Conservation (phyloP, 345 rosid genomes). For the Erucastrum elatum region DNA sequence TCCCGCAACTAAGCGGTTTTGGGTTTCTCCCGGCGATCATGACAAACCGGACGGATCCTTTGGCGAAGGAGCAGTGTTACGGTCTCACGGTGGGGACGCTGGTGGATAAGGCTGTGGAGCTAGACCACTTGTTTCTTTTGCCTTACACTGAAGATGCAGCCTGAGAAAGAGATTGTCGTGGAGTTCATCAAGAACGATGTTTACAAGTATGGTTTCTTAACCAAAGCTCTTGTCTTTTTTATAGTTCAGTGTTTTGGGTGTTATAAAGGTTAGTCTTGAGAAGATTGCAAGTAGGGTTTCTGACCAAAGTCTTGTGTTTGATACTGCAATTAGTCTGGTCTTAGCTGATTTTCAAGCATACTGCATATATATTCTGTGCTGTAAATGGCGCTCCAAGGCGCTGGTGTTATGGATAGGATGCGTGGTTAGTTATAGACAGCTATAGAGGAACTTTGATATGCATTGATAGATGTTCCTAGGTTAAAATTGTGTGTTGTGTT, state of each 20-base stretch:
- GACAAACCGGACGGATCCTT: constrained; percentile 89
- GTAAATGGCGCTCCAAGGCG: too few relatives aligned
- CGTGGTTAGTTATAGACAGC: too few relatives aligned
- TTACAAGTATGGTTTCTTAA: constrained; percentile 57
- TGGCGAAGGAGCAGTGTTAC: constrained; percentile 95
- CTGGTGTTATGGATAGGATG: too few relatives aligned
- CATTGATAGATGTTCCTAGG: too few relatives aligned
- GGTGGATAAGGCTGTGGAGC: constrained; percentile 92
- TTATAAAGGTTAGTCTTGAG: constrained; percentile 2
- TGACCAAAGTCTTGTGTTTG: neutral
- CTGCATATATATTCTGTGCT: too few relatives aligned
- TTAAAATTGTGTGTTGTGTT: too few relatives aligned
- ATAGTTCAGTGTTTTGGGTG: neutral
- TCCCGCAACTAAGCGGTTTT: constrained; percentile 5
- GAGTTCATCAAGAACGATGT: constrained; percentile 92
- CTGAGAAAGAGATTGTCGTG: constrained; percentile 93
- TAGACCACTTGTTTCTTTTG: constrained; percentile 89
- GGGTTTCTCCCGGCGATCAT: constrained; percentile 25
- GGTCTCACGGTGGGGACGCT: constrained; percentile 87
- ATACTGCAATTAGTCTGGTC: neutral
- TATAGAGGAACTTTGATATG: too few relatives aligned
- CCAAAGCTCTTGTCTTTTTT: neutral
- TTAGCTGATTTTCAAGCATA: neutral
- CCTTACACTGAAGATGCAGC: constrained; percentile 87
- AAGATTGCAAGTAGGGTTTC: neutral